Percentiles rank a stretch among this genome's conserved stretches.
Evolutionary conservation across 192 early-diverging fungal genomes (phyloP).

Genomic region (Coemansia sp.): DNA sequence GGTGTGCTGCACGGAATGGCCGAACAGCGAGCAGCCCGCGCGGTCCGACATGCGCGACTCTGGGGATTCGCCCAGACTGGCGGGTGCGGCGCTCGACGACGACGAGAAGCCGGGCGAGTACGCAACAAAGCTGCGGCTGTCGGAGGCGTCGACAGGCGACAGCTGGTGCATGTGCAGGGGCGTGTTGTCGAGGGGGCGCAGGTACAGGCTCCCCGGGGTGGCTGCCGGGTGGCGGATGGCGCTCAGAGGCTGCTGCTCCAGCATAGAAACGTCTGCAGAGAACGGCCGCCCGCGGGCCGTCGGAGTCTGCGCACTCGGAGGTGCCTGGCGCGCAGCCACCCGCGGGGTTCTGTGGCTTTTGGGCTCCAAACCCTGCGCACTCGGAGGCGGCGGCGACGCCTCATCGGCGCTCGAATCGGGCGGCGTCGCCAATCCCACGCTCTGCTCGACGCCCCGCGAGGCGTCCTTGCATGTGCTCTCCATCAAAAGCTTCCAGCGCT

Average conservation of each 20-base stretch:
- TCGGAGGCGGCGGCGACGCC: not conserved
- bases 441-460: not conserved
- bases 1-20: constrained; percentile 18
- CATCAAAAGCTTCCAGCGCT: constrained; percentile 39
- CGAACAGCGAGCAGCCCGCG: constrained; percentile 25
- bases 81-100: not conserved
- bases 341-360: constrained; percentile 1
- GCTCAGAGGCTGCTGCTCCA: constrained; percentile 12
- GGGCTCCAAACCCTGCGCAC: no score
- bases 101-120: constrained; percentile 39
- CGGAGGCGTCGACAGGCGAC: not conserved
- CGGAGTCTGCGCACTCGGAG: constrained; percentile 2
- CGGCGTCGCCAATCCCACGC: constrained; percentile 28
- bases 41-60: constrained; percentile 15
- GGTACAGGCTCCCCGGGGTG: constrained; percentile 13
- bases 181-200: constrained; percentile 28
- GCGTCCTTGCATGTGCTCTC: constrained; percentile 12
- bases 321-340: not conserved
- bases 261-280: constrained; percentile 39
- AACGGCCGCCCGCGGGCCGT: constrained; percentile 30
- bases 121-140: constrained; percentile 10
- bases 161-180: constrained; percentile 2
- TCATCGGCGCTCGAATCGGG: constrained; percentile 37
- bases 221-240: not conserved
- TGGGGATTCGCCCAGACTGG: constrained; percentile 6